A percentile compares a stretch with the other conserved stretches of the same genome.
Conservation (phyloP, 768 basidiomycete genomes). For the Russula sp. region DNA sequence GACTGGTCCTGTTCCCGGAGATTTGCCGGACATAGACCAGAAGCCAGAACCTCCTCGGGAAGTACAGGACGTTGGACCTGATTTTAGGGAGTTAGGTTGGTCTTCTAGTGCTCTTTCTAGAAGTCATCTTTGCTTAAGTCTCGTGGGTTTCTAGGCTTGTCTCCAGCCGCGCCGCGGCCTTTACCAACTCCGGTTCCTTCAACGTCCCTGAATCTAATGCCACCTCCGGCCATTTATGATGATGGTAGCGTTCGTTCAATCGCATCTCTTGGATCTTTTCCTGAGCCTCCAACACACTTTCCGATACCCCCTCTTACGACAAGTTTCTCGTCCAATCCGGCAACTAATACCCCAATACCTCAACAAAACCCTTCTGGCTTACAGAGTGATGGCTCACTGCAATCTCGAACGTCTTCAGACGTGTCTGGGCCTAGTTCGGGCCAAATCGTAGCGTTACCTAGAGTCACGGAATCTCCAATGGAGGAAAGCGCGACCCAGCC, state of each 20-base stretch:
- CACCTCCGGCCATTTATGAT: slow-evolving; percentile 20
- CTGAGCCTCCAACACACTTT: slow-evolving; percentile 67
- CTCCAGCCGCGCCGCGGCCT: slow-evolving; percentile 5
- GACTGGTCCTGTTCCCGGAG: slow-evolving; percentile 49
- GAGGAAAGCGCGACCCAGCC: slow-evolving; percentile 11
- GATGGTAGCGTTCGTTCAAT: slow-evolving; percentile 40
- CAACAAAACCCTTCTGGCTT: neutral
- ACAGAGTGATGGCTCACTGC: neutral
- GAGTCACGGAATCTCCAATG: slow-evolving; percentile 22
- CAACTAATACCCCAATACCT: slow-evolving; percentile 9
- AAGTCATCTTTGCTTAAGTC: neutral
- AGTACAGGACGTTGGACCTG: slow-evolving; percentile 6
- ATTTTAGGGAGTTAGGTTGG: slow-evolving; percentile 9
- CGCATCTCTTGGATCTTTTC: slow-evolving; percentile 71
- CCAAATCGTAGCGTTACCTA: slow-evolving; percentile 3
- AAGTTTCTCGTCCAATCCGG: slow-evolving; percentile 21
- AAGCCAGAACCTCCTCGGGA: slow-evolving; percentile 1
- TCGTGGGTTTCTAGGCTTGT: slow-evolving; percentile 9
- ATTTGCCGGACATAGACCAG: slow-evolving; percentile 40
- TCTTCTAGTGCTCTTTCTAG: neutral
- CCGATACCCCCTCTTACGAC: slow-evolving; percentile 51
- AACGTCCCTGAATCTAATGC: slow-evolving; percentile 6
- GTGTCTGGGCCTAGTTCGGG: slow-evolving; percentile 22
- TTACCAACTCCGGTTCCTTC: slow-evolving; percentile 11
- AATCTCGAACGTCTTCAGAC: slow-evolving; percentile 23